Base-by-base conservation (phyloP, 2,329 filamentous ascomycete genomes). In the Cladosporium halotolerans region DNA sequence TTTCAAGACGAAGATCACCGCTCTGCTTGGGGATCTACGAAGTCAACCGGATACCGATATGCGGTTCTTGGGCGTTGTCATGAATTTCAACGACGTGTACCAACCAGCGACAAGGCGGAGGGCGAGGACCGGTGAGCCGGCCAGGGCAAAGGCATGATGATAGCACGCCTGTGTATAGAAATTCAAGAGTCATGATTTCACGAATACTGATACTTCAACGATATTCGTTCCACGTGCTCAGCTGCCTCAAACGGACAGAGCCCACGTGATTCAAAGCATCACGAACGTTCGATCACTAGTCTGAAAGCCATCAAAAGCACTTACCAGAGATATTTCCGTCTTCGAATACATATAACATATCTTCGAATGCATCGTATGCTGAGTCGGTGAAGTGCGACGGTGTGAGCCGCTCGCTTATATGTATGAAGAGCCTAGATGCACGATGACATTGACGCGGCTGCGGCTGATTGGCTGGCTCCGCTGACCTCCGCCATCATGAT, bases 11-110 rank as follows among this genome's bases (percentile, higher is more conserved):
- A 81, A 87, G 28, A 79, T 97, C 45, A 89, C 89, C 68, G 77
- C 91, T 39, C 73, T 99, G 52, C 76, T 99, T 3, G 90, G 93
- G 11, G 95, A 99, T 68, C 71, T 99, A 58, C 87, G 89, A 8
- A 92, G 95, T 72, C 92, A 97, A 71, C 86, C 90, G 1, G 93
- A 99, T 68, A 85, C 91, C 48, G 93, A 99, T 69, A 89, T 99
- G 84, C 80, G 92, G 52, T 97, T 97, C 76, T 73, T 99, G 60
- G 93, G 89, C 38, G 90, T 97, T 44, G 88, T 93, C 39, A 97
- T 99, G 89, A 99, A 97, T 72, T 99, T 97, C 72, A 99, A 99
- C 71, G 92, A 97, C 68, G 88, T 95, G 23, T 97, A 97, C 70
- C 82, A 88, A 70, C 88, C 89, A 11, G 81, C 84, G 42, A 78